Base-by-base conservation (phyloP, 208 protist genomes). In the Crithidia fasciculata region DNA sequence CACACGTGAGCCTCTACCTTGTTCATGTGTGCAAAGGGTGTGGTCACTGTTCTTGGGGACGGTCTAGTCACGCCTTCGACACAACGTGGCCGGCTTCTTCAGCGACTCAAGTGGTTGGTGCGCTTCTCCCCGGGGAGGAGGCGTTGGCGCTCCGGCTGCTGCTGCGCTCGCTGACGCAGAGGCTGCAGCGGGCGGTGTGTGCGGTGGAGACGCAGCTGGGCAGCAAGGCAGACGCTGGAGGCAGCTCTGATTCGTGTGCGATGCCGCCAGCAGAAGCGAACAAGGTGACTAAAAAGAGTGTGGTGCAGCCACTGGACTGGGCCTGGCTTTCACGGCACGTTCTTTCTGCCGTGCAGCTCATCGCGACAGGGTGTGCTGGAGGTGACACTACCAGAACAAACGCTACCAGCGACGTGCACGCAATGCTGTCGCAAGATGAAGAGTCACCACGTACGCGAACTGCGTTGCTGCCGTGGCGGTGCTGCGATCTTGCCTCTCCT, bases 391-490 rank as follows among this genome's bases (percentile, higher is more conserved):
- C 8, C 9, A 2, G 7, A 13, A 3, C 4, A 8, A 12, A 15
- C 59, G 37, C 4, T 12, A 36, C 56, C 9, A 12, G 3, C 10
- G 18, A 8, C 8, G 41, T 41, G 13, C 5, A 18, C 36, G 37
- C 37, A 28, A 4, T 4, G 16, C 50, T 7, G 9, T 61, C 12
- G 56, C 65, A 45, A 15, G 50, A 8, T 13, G 49, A 39, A 3
- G 75, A 54, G 57, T 19, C 77, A 52, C 61, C 16, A 10, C 36
- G 36, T 47, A 67, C 74, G 69, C 37, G 67, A 36, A 73, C 88
- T 39, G 66, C 72, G 49, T 59, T 79, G 59, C 79, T 93, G 69
- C 85, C 86, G 47, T 93, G 88, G 86, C 80, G 82, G 49, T 80
- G 82, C 37, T 86, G 83, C 69, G 86, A 95, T 45, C 65, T 90